Base-by-base conservation (phyloP, 139 green algal genomes). In the Yamagishiella unicocca region DNA sequence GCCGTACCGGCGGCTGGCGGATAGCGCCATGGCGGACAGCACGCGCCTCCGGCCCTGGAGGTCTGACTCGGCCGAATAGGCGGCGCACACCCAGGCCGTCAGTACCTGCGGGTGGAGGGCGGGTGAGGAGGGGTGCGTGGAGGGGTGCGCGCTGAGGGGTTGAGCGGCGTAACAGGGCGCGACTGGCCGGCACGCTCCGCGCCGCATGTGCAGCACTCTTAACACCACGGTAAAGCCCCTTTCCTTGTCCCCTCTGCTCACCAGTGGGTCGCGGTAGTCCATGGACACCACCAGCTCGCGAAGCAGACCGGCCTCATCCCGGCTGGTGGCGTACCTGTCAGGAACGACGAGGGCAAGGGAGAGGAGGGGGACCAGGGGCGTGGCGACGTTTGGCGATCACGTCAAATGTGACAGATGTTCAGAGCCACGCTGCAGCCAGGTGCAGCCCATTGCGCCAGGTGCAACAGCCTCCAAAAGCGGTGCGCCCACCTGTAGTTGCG, bases 21-120 rank as follows among this genome's bases (percentile, higher is more conserved):
- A 29, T n/a, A 76, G 35, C 10, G 40, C 61, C 61, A 85, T 62
- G n/a, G 79, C 79, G 22, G 79, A 33, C 40, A 85, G 61, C 79
- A 85, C 79, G n/a, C 14, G 40, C 17, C 79, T n/a, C 0, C 61
- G 79, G 40, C 19, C 79, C 24, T 40, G 40, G 27, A 84, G 77
- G 77, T 84, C 77, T 25, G 37, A 4, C 33, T 53, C 33, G 53
- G 33, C 45, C n/a, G 74, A 42, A 58, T 45, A 84, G 77, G 77
- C 58, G 58, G 77, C 77, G 25, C 25, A 40, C 1, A 42, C 55
- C 77, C 77, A 84, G 24, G 77, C 77, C 25, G 55, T 84, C 8
- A 74, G 58, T 12, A 55, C 70, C 70, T 78, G 38, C 19, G 17
- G 37, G 38, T 38, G 22, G 42, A 38, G 62, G 62, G 22, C 29